These are phyloP conservation scores for Penicillium brevicompactum DNA, from an alignment of 2,329 filamentous ascomycete genomes.

Conservation along the genomic window DNA sequence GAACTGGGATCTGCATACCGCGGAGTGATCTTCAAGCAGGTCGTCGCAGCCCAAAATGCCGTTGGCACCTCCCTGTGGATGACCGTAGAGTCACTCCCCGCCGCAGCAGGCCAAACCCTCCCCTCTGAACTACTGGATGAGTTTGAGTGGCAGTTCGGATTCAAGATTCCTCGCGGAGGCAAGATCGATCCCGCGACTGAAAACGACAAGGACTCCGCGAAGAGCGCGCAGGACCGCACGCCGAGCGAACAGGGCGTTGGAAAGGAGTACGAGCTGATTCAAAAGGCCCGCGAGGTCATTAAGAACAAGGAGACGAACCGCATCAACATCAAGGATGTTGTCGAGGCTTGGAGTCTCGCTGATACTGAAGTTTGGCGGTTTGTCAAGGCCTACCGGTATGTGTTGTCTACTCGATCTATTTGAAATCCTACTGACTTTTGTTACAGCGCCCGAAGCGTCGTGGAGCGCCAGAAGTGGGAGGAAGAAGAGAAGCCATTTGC, in stretches of 20 bases:
- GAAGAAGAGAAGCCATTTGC: conserved; percentile 60
- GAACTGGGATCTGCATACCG: conserved; percentile 66
- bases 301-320: conserved; percentile 41
- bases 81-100: conserved; percentile 64
- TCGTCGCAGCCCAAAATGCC: conserved; percentile 70
- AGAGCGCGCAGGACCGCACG: conserved; percentile 39
- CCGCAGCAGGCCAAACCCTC: conserved; percentile 53
- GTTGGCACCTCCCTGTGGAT: conserved; percentile 75
- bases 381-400: conserved; percentile 57
- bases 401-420: neutral
- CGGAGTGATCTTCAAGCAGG: conserved; percentile 76
- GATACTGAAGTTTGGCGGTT: conserved; percentile 68
- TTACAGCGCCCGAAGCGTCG: conserved; percentile 53
- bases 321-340: conserved; percentile 45
- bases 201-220: conserved; percentile 28
- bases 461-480: conserved; percentile 63
- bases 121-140: conserved; percentile 59
- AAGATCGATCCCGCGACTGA: conserved; percentile 41
- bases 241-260: conserved; percentile 41
- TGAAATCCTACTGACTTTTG: conserved; percentile 8
- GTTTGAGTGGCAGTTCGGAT: conserved; percentile 88
- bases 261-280: conserved; percentile 51
- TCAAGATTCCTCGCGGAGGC: conserved; percentile 66
- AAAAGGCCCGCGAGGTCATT: conserved; percentile 52
- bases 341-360: conserved; percentile 60